These are phyloP conservation scores for Termitomyces sp. DNA, from an alignment of 1,284 basidiomycete species.

Conservation along the genomic window DNA sequence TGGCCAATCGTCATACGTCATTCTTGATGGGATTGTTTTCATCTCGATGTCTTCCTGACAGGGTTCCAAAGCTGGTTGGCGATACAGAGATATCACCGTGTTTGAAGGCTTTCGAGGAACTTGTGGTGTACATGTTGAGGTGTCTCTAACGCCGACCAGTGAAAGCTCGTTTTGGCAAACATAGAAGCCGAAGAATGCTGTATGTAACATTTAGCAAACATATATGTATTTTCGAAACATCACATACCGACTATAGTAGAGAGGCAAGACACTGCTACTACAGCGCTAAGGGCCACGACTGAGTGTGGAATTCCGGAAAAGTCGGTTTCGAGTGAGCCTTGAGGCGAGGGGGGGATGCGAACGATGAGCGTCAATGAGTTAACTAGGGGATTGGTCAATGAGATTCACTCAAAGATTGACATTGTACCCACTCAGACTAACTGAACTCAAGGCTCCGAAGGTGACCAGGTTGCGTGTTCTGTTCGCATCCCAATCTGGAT, in stretches of 20 bases:
- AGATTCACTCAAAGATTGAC: not conserved
- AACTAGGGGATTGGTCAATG: not conserved
- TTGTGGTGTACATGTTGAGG: too few species aligned
- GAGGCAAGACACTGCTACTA: constrained; percentile 11
- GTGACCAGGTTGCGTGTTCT: constrained; percentile 13
- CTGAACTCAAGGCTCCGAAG: constrained; percentile 9
- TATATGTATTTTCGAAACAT: not conserved
- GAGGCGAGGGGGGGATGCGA: constrained; percentile 11
- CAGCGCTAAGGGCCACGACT: not conserved
- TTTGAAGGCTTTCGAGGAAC: constrained; percentile 1
- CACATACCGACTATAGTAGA: constrained; percentile 13
- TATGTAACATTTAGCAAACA: not conserved
- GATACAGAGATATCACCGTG: constrained; percentile 10
- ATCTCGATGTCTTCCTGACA: not conserved
- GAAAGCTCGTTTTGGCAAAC: constrained; percentile 9
- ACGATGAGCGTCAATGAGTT: constrained; percentile 10
- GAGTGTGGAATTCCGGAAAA: constrained; percentile 12
- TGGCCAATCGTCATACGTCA: constrained; percentile 12
- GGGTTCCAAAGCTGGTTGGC: not conserved
- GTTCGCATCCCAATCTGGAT: constrained; percentile 6
- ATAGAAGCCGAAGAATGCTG: constrained; percentile 11
- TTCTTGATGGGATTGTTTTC: not conserved
- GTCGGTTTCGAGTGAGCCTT: constrained; percentile 11
- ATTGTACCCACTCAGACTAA: constrained; percentile 10
- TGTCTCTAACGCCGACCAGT: not conserved